These are phyloP conservation scores for Annulohypoxylon moriforme DNA, from an alignment of 495 filamentous ascomycete genomes.

Conservation along the genomic window DNA sequence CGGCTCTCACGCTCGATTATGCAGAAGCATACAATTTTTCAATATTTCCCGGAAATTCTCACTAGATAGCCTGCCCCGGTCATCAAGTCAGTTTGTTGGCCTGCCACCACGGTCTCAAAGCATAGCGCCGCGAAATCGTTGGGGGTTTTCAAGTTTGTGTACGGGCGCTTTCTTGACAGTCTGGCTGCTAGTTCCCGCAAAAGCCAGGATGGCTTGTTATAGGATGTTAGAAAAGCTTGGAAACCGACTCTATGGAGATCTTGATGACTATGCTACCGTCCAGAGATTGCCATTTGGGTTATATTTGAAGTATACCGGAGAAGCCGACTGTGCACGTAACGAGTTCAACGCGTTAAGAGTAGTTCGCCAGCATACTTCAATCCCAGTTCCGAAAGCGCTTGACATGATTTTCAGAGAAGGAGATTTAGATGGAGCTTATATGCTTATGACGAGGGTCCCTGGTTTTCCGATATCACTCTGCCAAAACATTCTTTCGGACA, in stretches of 20 bases:
- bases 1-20: conserved; percentile 45
- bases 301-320: conserved; percentile 44
- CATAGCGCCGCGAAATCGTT: conserved; percentile 4
- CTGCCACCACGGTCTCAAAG: not conserved
- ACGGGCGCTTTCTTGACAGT: conserved; percentile 20
- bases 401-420: conserved; percentile 30
- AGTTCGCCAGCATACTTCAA: conserved; percentile 42
- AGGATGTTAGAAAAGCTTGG: conserved; percentile 39
- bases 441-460: conserved; percentile 43
- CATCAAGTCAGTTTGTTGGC: not conserved
- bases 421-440: conserved; percentile 25
- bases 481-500: conserved; percentile 40
- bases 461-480: conserved; percentile 39
- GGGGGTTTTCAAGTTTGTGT: not conserved
- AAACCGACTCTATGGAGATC: conserved; percentile 35
- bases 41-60: conserved; percentile 34
- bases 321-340: conserved; percentile 35
- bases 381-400: conserved; percentile 44
- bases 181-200: conserved; percentile 39
- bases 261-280: conserved; percentile 7
- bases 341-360: conserved; percentile 48
- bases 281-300: conserved; percentile 51
- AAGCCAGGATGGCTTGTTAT: conserved; percentile 39
- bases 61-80: not conserved
- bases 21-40: conserved; percentile 40